phyloP scores from a whole-genome alignment of 768 basidiomycete genomes.

The Pleurotus ostreatus region DNA sequence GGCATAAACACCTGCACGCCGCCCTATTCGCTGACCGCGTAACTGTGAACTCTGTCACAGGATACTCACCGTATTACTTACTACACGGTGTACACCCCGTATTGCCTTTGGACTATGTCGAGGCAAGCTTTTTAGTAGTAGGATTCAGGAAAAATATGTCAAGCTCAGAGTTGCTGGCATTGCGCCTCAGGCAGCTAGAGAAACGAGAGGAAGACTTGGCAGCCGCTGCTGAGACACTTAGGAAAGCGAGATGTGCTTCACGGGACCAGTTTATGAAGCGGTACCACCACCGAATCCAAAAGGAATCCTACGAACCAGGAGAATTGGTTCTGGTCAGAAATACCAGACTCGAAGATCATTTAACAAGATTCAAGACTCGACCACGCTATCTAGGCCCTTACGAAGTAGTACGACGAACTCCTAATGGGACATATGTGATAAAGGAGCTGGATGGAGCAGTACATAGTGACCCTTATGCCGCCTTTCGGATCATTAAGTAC shows the following conservation, averaged over 20 bases:
- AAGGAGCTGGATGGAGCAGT: constrained; percentile 18
- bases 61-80: constrained; percentile 31
- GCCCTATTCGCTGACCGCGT: constrained; percentile 29
- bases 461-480: background rate
- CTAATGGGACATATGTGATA: constrained; percentile 22
- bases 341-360: constrained; percentile 22
- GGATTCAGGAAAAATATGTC: no score
- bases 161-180: no score
- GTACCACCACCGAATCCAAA: constrained; percentile 13
- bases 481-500: background rate
- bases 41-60: constrained; percentile 21
- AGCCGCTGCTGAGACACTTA: no score
- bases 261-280: background rate
- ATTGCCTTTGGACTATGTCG: constrained; percentile 23
- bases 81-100: constrained; percentile 29
- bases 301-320: constrained; percentile 25
- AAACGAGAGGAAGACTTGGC: no score
- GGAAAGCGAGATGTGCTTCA: no score
- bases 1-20: constrained; percentile 20
- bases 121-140: background rate
- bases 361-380: constrained; percentile 22
- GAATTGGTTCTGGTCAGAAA: constrained; percentile 32
- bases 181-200: no score
- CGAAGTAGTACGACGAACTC: constrained; percentile 22
- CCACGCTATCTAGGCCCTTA: constrained; percentile 30